A percentile compares a stretch with the other conserved stretches of the same genome.
phyloP scores from a whole-genome alignment of 2,329 filamentous ascomycete species.

The Penicillium sp. region DNA sequence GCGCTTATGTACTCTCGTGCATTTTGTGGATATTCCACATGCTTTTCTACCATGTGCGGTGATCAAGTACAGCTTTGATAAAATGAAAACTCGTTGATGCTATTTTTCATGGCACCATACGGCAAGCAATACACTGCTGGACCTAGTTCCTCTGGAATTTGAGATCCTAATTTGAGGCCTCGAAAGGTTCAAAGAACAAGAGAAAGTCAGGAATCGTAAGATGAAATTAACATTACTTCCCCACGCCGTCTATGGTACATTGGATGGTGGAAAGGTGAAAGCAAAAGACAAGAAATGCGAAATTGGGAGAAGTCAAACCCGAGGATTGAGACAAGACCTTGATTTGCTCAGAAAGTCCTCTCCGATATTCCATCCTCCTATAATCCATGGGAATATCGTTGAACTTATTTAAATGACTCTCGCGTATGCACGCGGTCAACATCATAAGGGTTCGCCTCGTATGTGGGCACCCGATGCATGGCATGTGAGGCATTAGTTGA shows the following conservation, averaged over 20 bases:
- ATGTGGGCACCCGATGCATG: slow-evolving; percentile 19
- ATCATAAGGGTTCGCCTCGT: slow-evolving; percentile 22
- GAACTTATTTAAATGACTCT: slow-evolving; percentile 21
- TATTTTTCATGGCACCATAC: too few species aligned
- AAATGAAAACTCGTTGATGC: too few species aligned
- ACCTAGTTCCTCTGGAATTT: not conserved
- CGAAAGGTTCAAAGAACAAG: not conserved
- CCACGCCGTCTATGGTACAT: slow-evolving; percentile 6
- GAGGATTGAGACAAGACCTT: not conserved
- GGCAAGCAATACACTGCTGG: too few species aligned
- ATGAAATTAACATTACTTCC: slow-evolving; percentile 2
- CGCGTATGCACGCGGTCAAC: slow-evolving; percentile 22
- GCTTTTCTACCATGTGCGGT: too few species aligned
- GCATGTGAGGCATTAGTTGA: slow-evolving; percentile 7
- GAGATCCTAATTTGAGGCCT: too few species aligned
- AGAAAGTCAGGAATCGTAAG: not conserved
- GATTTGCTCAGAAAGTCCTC: not conserved
- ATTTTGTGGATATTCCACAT: not conserved
- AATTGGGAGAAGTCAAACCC: not conserved
- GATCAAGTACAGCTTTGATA: too few species aligned
- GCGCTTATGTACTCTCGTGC: not conserved
- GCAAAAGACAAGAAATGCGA: not conserved
- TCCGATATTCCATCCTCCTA: not conserved
- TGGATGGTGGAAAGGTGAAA: not conserved
- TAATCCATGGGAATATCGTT: not conserved